A percentile compares a stretch with the other conserved stretches of the same genome.
Conservation (phyloP, 495 filamentous ascomycete species). For the Talaromyces liani region DNA sequence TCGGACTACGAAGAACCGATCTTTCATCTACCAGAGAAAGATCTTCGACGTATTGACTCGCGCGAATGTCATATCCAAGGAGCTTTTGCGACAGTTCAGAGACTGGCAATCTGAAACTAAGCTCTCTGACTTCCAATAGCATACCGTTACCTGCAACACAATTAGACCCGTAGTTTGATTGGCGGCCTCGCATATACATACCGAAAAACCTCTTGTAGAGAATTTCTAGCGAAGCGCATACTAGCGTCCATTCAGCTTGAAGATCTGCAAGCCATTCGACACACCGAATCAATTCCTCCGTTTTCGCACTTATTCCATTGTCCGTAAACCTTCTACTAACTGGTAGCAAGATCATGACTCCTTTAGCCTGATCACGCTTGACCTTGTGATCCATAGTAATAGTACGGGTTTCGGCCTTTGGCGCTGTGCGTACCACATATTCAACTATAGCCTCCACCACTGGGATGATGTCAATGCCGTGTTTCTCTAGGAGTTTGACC, state of each 20-base stretch:
- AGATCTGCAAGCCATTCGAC: constrained; percentile 79
- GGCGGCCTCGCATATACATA: constrained; percentile 15
- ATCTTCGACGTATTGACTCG: constrained; percentile 21
- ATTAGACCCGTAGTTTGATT: background rate
- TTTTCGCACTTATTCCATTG: constrained; percentile 48
- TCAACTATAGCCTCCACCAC: constrained; percentile 49
- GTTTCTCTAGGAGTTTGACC: constrained; percentile 45
- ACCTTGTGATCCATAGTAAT: constrained; percentile 25
- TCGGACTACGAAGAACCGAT: constrained; percentile 25
- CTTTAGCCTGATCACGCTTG: constrained; percentile 21
- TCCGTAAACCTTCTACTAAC: constrained; percentile 61
- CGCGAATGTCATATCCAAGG: constrained; percentile 34
- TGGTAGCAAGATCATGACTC: constrained; percentile 24
- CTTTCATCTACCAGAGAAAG: constrained; percentile 15
- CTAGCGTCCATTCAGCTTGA: constrained; percentile 61
- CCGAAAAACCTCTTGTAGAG: constrained; percentile 56
- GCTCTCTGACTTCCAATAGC: constrained; percentile 48
- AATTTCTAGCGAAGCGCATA: constrained; percentile 57
- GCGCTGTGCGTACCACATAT: constrained; percentile 32
- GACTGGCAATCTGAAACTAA: constrained; percentile 42
- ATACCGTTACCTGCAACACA: constrained; percentile 2
- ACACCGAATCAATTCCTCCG: constrained; percentile 67
- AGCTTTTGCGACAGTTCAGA: constrained; percentile 33
- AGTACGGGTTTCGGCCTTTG: constrained; percentile 25
- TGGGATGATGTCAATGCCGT: constrained; percentile 42